Evolutionary conservation across 495 filamentous ascomycete species (phyloP), one percentile per base, ranked within the genome.

Genomic region (Bacidia gigantensis): DNA sequence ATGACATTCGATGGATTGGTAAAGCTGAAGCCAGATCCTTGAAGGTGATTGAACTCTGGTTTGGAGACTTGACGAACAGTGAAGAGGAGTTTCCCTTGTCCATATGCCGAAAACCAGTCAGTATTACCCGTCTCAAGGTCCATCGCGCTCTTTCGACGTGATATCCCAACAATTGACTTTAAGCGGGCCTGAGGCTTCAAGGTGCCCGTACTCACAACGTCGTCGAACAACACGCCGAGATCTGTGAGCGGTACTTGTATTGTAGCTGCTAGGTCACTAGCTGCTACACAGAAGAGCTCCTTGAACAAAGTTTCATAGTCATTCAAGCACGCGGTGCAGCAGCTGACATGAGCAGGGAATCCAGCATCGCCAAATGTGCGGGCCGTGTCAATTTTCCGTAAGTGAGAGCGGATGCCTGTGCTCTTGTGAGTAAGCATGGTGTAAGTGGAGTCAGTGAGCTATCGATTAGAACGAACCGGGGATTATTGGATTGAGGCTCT

Each of bases 241-340:
- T 82, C 67, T 3, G 74, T 71, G 1, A 93, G 62, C 2, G 76
- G 68, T 26, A 76, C 69, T 55, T 82, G 71, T 51, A 90, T 66
- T 39, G 76, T 71, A 1, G 74, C 68, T 10, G 89, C 84, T 11
- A 95, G 76, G 39, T 79, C 77, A 2, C 81, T 73, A 0, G 89
- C 87, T 11, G 88, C 80, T 17, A 87, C 70, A 56, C 87, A 94
- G 66, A 95, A 95, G 3, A 86, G 72, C 52, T 92, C 86, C n/a
- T 86, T 83, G 67, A 95, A 89, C 11, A 87, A 69, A 18, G 80
- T 70, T 24, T 84, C 79, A 57, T 92, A 89, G 52, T 86, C 73
- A 14, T 74, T 73, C 11, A 25, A 17, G 20, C 41, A 44, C 12
- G 12, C 41, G 20, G 7, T 22, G 20, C 41, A 44, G 9, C 14